Evolutionary conservation across 2,329 filamentous ascomycete species (phyloP), one percentile per base, ranked within the genome.

Genomic region (Colletotrichum coccodes): DNA sequence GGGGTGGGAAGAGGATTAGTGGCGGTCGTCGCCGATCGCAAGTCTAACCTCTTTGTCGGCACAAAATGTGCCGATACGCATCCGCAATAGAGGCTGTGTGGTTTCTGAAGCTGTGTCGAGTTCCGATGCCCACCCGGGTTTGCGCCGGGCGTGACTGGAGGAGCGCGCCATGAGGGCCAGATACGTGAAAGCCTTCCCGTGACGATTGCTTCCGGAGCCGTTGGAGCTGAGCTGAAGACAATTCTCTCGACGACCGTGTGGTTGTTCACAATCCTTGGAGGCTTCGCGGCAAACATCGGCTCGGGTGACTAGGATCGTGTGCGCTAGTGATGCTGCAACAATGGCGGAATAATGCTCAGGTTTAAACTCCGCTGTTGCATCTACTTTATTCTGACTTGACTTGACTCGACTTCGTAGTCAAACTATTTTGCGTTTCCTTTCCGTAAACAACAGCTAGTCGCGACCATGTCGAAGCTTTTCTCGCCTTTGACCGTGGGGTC

Each of bases 381-480:
- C 26, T 34, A 23, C 32, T 23, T 44, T 23, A 38, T 32, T 36
- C 44, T 42, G 18, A 38, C 9, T 44, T 1, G 26, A 49, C 61
- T 1, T 26, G 30, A n/a, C 21, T 30, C 21, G 32, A 12, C 38
- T 21, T 21, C 8, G 18, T 28, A 21, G 40, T 26, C 34, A 4
- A 28, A 18, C 7, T 46, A 11, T 8, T 3, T 11, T 47, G 44
- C 14, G 14, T 23, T 23, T 26, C 2, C 21, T 47, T 26, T n/a
- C 21, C 14, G 32, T 34, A 26, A 38, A n/a, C 14, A n/a, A 14
- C 14, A 14, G n/a, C 9, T 12, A 18, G 3, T 3, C 21, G 16
- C 28, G 46, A 64, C 2, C 44, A 73, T 72, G 72, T 72, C 71
- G 9, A 70, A 57, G 6, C 56, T 72, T 2, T 71, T 68, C 44